Evolutionary conservation across 2,329 filamentous ascomycete species (phyloP).

Genomic region (Byssochlamys sp.): DNA sequence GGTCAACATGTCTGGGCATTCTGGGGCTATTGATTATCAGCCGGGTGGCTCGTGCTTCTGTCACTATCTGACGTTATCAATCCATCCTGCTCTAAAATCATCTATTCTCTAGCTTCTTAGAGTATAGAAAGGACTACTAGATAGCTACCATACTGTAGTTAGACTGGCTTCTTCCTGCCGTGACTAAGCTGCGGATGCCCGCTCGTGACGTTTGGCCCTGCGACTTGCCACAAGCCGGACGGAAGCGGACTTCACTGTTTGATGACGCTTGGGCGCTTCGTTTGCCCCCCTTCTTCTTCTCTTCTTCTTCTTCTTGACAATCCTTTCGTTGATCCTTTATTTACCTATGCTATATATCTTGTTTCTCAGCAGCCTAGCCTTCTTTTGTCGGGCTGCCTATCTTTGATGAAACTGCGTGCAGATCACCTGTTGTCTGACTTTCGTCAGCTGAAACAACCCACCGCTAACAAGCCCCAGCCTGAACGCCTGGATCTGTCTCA

Average conservation of each 20-base stretch:
- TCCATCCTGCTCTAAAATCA: neutral
- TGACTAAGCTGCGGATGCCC: neutral
- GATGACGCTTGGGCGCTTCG: neutral
- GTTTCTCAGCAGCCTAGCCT: neutral
- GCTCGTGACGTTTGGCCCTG: neutral
- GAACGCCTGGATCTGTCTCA: neutral
- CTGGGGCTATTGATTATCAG: neutral
- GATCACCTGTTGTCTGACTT: neutral
- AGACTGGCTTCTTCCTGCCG: neutral
- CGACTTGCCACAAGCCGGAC: neutral
- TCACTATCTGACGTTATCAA: neutral
- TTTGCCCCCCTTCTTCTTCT: constrained; percentile 7
- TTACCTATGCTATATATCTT: neutral
- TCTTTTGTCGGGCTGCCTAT: neutral
- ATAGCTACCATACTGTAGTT: too few relatives aligned
- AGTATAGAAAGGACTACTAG: neutral
- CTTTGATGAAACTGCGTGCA: neutral
- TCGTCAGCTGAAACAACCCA: constrained; percentile 6
- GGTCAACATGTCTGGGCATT: too few relatives aligned
- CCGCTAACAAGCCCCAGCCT: constrained; percentile 1
- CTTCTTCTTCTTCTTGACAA: constrained; percentile 3
- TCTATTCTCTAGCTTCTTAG: constrained; percentile 9
- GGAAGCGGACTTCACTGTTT: neutral
- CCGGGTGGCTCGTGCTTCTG: constrained; percentile 2
- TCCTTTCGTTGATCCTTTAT: neutral